Conservation (phyloP, 2,329 filamentous ascomycete genomes). For the Annulohypoxylon truncatum region DNA sequence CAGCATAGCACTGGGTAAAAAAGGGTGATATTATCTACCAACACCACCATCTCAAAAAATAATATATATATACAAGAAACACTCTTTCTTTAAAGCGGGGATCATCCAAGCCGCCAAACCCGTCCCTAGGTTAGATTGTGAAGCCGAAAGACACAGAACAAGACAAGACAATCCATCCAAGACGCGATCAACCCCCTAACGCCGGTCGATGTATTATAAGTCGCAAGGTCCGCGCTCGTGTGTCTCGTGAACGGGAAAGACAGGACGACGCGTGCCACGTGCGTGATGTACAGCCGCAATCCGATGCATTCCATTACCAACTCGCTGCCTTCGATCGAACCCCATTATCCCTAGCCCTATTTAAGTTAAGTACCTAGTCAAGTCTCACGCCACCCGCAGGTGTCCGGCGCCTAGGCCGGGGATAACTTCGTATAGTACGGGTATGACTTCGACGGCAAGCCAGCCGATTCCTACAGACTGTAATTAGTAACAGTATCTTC, state of each 20-base stretch:
- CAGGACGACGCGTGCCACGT: constrained; percentile 4
- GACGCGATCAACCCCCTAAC: constrained; percentile 6
- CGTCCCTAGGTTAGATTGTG: background rate
- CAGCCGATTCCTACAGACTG: constrained; percentile 47
- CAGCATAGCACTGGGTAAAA: background rate
- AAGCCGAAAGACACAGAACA: background rate
- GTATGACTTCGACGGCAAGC: constrained; percentile 56
- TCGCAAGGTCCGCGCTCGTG: constrained; percentile 1
- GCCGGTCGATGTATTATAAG: constrained; percentile 13
- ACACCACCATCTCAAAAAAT: background rate
- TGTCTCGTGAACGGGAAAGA: constrained; percentile 8
- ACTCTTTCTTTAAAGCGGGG: background rate
- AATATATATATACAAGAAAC: constrained; percentile 23
- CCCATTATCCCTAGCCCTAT: background rate
- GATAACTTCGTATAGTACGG: constrained; percentile 57
- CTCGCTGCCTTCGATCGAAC: background rate
- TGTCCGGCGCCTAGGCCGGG: constrained; percentile 53
- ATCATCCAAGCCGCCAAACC: background rate
- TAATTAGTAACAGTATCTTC: background rate
- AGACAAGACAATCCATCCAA: background rate
- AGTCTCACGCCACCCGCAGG: constrained; percentile 42
- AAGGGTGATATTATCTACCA: constrained; percentile 11
- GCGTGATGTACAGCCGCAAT: constrained; percentile 13
- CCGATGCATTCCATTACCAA: constrained; percentile 2
- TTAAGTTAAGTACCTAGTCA: background rate